Evolutionary conservation across 2,329 filamentous ascomycete species (phyloP).

Genomic region (Penicillium sp.): DNA sequence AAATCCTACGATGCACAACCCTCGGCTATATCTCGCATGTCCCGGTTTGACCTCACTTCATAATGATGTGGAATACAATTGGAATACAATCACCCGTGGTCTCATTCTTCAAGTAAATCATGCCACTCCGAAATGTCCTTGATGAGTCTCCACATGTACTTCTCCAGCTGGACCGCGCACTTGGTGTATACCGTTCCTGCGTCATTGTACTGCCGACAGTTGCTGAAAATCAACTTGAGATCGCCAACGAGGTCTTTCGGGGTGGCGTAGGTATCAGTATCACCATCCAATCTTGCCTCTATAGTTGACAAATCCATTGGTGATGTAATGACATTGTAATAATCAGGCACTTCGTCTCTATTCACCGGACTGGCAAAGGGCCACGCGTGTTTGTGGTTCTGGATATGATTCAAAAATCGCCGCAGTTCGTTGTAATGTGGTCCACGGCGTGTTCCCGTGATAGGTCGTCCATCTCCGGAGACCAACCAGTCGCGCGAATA

Average conservation of each 20-base stretch:
- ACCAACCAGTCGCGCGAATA: slow-evolving; percentile 91
- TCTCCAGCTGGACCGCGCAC: slow-evolving; percentile 87
- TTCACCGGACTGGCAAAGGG: slow-evolving; percentile 93
- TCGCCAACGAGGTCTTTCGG: slow-evolving; percentile 92
- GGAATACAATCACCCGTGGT: too few species aligned
- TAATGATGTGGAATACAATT: too few species aligned
- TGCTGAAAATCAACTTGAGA: slow-evolving; percentile 86
- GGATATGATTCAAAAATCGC: slow-evolving; percentile 88
- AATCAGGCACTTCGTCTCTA: slow-evolving; percentile 91
- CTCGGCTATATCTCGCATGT: too few species aligned
- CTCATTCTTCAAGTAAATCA: background rate
- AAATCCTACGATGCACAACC: too few species aligned
- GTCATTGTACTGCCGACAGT: slow-evolving; percentile 95
- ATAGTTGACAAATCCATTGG: slow-evolving; percentile 97
- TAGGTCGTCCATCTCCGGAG: slow-evolving; percentile 96
- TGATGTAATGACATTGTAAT: slow-evolving; percentile 96
- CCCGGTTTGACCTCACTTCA: too few species aligned
- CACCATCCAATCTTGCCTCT: slow-evolving; percentile 81
- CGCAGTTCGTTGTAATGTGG: slow-evolving; percentile 89
- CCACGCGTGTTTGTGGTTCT: slow-evolving; percentile 91
- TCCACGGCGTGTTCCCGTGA: slow-evolving; percentile 85
- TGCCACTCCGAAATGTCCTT: slow-evolving; percentile 92
- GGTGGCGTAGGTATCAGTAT: slow-evolving; percentile 79
- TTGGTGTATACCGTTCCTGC: slow-evolving; percentile 94
- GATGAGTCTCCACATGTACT: slow-evolving; percentile 94